Base-by-base conservation (phyloP, 345 rosid genomes). In the Lepidium africanum region DNA sequence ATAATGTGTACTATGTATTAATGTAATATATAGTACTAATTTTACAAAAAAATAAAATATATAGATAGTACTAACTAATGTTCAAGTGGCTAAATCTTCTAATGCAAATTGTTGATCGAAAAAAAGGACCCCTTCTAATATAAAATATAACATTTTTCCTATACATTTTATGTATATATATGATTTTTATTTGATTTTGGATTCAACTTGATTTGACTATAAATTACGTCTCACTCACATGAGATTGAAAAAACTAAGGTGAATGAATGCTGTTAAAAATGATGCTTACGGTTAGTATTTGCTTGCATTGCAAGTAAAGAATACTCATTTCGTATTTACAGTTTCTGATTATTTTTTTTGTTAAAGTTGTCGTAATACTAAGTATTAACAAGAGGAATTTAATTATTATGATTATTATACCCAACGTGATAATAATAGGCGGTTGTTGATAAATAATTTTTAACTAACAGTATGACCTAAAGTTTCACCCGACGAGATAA, bases 401-500 rank as follows among this genome's bases (percentile, higher is more conserved):
- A 56, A 35, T 7, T 21, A 57, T 56, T 30, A 16, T 9, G n/a
- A 64, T 40, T 30, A 16, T 9, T 19, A 64, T 40, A 49, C 12
- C 39, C 25, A 13, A 57, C 59, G 54, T 33, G 60, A 49, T 58
- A 65, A 57, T 65, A 72, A 46, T 32, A 59, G 27, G 48, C 10
- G 53, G 59, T 55, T 46, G 52, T 58, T 64, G 76, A 58, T 49
- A 59, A 33, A 49, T 14, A 41, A 38, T 7, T 74, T 59, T 60
- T 27, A 67, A 61, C 69, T 45, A 67, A 53, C 52, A 45, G n/a
- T 46, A 38, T 74, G 64, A 60, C 64, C 72, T 65, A 56, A 69
- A 64, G 67, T 69, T 49, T 58, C 21, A 58, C 76, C 67, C 33
- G 38, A 70, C 75, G 39, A 47, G 52, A 37, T 76, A 70, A 74